Percentiles rank a stretch among this genome's conserved stretches.
Evolutionary conservation across 139 green algal species (phyloP).

Genomic region (Trebouxia sp.): DNA sequence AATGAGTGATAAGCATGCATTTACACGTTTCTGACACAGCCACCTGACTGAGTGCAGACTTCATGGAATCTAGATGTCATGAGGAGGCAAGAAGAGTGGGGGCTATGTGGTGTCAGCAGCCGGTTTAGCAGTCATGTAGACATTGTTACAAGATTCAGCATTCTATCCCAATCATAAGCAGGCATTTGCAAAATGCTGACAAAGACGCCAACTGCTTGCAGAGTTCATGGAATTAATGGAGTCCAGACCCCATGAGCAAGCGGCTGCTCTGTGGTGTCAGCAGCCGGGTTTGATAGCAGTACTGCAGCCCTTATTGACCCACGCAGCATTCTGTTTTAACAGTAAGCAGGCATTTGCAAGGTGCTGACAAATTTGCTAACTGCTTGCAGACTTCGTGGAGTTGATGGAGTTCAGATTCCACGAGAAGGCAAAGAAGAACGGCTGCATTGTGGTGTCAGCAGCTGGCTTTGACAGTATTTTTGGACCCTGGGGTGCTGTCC

Average conservation of each 20-base stretch:
- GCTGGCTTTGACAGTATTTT: conserved; percentile 66
- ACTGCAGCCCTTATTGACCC: conserved; percentile 49
- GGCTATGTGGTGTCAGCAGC: conserved; percentile 54
- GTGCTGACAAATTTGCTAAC: too few species aligned
- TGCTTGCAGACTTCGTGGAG: conserved; percentile 73
- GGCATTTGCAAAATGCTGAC: too few species aligned
- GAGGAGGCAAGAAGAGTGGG: conserved; percentile 38
- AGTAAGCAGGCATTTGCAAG: too few species aligned
- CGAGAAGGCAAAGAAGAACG: conserved; percentile 36
- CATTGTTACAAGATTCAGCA: too few species aligned
- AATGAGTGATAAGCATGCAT: too few species aligned
- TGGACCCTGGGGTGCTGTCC: conserved; percentile 36
- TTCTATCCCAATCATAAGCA: too few species aligned
- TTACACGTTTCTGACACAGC: too few species aligned
- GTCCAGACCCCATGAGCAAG: conserved; percentile 43
- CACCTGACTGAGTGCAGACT: conserved; percentile 62
- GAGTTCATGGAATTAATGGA: conserved; percentile 78
- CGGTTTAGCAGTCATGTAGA: too few species aligned
- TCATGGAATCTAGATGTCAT: conserved; percentile 61
- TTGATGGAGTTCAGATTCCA: conserved; percentile 55
- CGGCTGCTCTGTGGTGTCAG: conserved; percentile 52
- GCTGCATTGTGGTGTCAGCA: conserved; percentile 54
- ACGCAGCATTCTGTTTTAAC: too few species aligned
- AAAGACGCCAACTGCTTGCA: too few species aligned
- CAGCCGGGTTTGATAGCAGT: conserved; percentile 65